Conservation (phyloP, 441 rosid species). For the Mallotus repandus region DNA sequence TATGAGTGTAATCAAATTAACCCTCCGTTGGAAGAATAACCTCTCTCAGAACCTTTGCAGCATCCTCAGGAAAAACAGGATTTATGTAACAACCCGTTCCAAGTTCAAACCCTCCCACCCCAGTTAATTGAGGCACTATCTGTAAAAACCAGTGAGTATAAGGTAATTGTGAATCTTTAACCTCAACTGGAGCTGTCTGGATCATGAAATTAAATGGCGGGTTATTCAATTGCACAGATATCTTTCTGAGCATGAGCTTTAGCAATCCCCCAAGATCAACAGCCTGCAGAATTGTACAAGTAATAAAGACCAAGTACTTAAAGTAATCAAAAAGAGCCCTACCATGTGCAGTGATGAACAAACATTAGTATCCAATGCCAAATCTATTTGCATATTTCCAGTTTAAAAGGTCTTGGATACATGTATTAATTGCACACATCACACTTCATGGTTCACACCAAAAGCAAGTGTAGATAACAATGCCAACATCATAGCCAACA, state of each 20-base stretch:
- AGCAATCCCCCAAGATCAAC: conserved; percentile 70
- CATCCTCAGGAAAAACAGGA: conserved; percentile 86
- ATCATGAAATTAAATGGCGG: conserved; percentile 90
- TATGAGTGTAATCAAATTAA: conserved; percentile 9
- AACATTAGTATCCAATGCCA: background rate
- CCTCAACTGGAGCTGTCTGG: conserved; percentile 68
- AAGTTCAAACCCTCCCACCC: conserved; percentile 79
- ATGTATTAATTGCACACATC: background rate
- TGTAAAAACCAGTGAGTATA: conserved; percentile 79
- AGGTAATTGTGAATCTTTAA: conserved; percentile 36
- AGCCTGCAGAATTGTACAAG: conserved; percentile 46
- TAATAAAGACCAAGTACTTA: background rate
- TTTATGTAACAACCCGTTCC: conserved; percentile 83
- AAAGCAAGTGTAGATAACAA: background rate
- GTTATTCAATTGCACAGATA: conserved; percentile 54
- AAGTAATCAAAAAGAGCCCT: background rate
- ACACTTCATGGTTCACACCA: background rate
- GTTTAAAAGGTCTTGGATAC: background rate
- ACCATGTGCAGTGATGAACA: background rate
- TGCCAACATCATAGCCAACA: background rate
- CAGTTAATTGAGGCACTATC: conserved; percentile 68
- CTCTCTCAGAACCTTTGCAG: conserved; percentile 67
- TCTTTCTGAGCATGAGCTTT: conserved; percentile 69
- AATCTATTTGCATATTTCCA: background rate
- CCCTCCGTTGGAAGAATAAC: conserved; percentile 37